Percentiles rank a stretch among this genome's conserved stretches.
Evolutionary conservation across 805 yeast genomes (phyloP).

Genomic region (Cyberlindnera petersonii): DNA sequence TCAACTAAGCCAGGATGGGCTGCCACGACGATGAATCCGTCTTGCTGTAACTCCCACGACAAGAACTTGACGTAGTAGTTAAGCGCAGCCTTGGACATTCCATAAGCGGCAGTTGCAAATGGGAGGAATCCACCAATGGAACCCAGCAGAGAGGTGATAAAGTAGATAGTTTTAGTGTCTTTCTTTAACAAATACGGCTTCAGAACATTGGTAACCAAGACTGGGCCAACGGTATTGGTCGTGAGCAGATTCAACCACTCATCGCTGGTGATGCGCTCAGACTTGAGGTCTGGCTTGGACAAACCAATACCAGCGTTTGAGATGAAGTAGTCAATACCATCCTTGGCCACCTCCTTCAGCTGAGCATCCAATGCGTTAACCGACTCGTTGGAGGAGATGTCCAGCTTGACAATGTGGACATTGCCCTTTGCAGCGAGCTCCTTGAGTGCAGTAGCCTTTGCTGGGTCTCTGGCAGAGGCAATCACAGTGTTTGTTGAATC

Average conservation of each 20-base stretch:
- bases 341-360: slow-evolving; percentile 12
- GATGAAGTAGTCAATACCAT: slow-evolving; percentile 27
- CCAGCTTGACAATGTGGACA: slow-evolving; percentile 25
- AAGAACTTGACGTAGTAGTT: slow-evolving; percentile 29
- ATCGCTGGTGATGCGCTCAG: too few relatives aligned
- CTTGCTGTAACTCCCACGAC: slow-evolving; percentile 25
- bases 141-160: slow-evolving; percentile 29
- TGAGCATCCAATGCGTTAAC: slow-evolving; percentile 17
- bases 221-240: slow-evolving; percentile 27
- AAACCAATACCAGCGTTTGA: slow-evolving; percentile 28
- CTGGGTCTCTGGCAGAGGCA: slow-evolving; percentile 16
- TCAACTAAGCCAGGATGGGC: slow-evolving; percentile 38
- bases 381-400: slow-evolving; percentile 19
- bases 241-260: slow-evolving; percentile 15
- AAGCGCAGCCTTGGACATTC: slow-evolving; percentile 36
- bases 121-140: slow-evolving; percentile 19
- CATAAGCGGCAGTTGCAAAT: slow-evolving; percentile 29
- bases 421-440: slow-evolving; percentile 16
- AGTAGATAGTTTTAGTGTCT: slow-evolving; percentile 25
- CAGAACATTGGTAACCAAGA: slow-evolving; percentile 20
- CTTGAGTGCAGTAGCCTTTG: slow-evolving; percentile 11
- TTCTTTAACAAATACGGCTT: slow-evolving; percentile 23
- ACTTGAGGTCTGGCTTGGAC: too few relatives aligned
- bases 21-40: slow-evolving; percentile 30
- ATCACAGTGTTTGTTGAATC: slow-evolving; percentile 9